A percentile compares a stretch with the other conserved stretches of the same genome.
These are phyloP conservation scores for Simmondsia chinensis DNA, from an alignment of 148 eudicot genomes.

Conservation along the genomic window DNA sequence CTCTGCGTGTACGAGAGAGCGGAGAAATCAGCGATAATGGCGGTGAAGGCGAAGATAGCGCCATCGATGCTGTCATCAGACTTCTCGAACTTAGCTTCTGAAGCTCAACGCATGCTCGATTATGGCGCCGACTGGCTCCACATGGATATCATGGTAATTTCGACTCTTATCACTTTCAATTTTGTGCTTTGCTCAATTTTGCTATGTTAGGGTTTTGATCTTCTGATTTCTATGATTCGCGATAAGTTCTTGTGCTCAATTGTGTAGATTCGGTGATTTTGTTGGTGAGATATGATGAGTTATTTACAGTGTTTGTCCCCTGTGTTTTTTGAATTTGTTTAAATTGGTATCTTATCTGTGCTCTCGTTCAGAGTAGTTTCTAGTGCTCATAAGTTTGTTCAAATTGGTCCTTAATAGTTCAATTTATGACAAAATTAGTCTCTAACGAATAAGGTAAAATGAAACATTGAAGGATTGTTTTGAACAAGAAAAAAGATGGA, in stretches of 20 bases:
- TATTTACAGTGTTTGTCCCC: too few species aligned
- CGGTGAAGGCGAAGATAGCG: slow-evolving; percentile 62
- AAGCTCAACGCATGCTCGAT: slow-evolving; percentile 79
- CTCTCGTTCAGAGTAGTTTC: too few species aligned
- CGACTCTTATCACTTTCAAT: not conserved
- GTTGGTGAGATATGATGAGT: too few species aligned
- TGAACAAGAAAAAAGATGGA: too few species aligned
- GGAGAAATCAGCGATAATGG: slow-evolving; percentile 7
- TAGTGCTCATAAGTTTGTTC: too few species aligned
- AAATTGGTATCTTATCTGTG: too few species aligned
- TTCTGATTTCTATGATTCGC: not conserved
- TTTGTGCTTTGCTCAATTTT: not conserved
- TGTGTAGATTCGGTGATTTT: too few species aligned
- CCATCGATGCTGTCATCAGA: slow-evolving; percentile 98
- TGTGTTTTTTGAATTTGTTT: too few species aligned
- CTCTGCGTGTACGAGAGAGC: not conserved
- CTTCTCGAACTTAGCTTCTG: slow-evolving; percentile 86
- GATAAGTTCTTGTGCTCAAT: too few species aligned
- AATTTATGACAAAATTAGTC: too few species aligned
- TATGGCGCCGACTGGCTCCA: slow-evolving; percentile 99
- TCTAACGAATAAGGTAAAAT: too few species aligned
- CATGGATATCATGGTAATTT: slow-evolving; percentile 88
- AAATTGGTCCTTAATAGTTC: not conserved
- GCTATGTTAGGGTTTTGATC: not conserved
- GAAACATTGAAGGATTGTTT: too few species aligned